Evolutionary conservation across 2,329 filamentous ascomycete genomes (phyloP), one percentile per base, ranked within the genome.

Genomic region (Ceratocystis variospora): DNA sequence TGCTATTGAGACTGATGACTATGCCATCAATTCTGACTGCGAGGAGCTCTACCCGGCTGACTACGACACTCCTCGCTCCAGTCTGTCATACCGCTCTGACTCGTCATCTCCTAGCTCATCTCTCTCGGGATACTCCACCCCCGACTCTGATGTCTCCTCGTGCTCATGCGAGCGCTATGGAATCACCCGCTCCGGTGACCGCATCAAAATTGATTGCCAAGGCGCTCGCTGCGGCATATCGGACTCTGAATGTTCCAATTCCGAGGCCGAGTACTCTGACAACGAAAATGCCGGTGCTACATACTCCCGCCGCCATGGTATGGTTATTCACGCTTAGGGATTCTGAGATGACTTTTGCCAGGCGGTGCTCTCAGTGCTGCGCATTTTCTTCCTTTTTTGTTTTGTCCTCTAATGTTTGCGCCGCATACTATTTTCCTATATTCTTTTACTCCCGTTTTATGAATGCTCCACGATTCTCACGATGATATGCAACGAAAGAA

Each of bases 121-220:
- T 68, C 81, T 88, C 71, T 87, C 87, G 66, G 88, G 87, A 71
- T 92, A 90, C 76, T 90, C 89, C 80, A 89, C 86, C 69, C 88
- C 88, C 69, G 82, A 81, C 77, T 90, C 88, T 64, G 88, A 88
- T 73, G 86, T 85, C 78, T 87, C 83, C 73, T 83, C 82, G 75
- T 97, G 94, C 85, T 91, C 87, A 70, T 97, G 93, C 79, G 90
- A 96, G 77, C 89, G 92, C 79, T 96, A 94, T 80, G 93, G 92
- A 72, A 96, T 97, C 80, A 96, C 92, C 70, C 89, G 91, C 78
- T 87, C 87, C 76, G 91, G 92, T 74, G 88, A 95, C 77, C 87
- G 92, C 73, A 88, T 97, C 83, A 94, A 93, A 83, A 86, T 96
- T 76, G 92, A 96, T 83, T 97, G 93, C 74, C 91, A 91, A 72